Evolutionary conservation across 2,329 filamentous ascomycete species (phyloP), one percentile per base, ranked within the genome.

Genomic region (Thielaviopsis cerberus): DNA sequence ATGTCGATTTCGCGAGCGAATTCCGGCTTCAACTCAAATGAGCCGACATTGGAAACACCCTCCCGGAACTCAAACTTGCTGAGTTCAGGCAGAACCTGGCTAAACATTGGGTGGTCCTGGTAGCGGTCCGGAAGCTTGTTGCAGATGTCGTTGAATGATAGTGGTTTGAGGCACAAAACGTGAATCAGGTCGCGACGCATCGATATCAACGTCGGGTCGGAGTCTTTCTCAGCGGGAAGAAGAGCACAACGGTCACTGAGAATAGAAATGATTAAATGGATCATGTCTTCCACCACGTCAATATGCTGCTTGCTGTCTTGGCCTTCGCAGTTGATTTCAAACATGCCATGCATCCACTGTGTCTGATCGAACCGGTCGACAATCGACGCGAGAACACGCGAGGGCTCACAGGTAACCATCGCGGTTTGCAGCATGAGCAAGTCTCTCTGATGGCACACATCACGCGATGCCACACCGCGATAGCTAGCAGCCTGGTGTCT

Each of bases 401-500:
- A 85, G 1, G 88, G 85, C 59, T 92, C 78, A 66, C 90, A 94
- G 1, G 92, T 77, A 1, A 95, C 88, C 67, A 97, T 75, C 3
- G 90, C 90, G 13, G 88, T 89, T 67, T 98, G 92, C 15, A 98
- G 72, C 54, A 98, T 78, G 69, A 97, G 94, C 51, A 98, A 86
- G 67, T 98, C 94, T 60, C 92, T 82, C 65, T 96, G 91, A 66
- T 96, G 91, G 1, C 88, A 89, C 22, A 96, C 86, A 69, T 98
- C 92, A 63, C 92, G 79, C 65, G 94, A 88, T 11, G 82, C 81
- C 15, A 96, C 88, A 48, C 88, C 90, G 17, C 89, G 83, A 68
- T 98, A 98, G 20, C 90, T 92, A 56, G 86, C 86, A 68, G 94
- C 92, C 70, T 98, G 92, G 68, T 98, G 92, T 45, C 91, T 82